phyloP scores from a whole-genome alignment of 202 grass and related monocot species.

The Zizania palustris region DNA sequence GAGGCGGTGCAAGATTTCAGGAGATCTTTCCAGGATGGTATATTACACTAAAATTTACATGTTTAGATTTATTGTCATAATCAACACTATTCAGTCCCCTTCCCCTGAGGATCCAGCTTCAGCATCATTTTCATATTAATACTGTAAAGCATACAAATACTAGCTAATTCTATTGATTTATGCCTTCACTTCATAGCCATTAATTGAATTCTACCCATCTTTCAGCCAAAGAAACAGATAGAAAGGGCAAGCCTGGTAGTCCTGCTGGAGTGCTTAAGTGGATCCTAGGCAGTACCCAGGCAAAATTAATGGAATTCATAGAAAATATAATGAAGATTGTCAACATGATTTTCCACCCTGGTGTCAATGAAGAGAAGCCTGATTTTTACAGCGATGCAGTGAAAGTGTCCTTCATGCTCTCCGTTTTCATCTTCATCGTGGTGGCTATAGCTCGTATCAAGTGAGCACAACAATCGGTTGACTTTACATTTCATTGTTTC shows the following conservation, averaged over 20 bases:
- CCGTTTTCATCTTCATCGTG: slow-evolving; percentile 72
- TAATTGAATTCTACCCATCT: slow-evolving; percentile 6
- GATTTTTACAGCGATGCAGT: slow-evolving; percentile 56
- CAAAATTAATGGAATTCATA: slow-evolving; percentile 58
- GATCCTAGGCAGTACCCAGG: slow-evolving; percentile 58
- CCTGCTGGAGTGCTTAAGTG: slow-evolving; percentile 53
- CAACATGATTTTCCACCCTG: slow-evolving; percentile 54
- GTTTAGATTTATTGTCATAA: slow-evolving; percentile 5
- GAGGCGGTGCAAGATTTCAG: slow-evolving; percentile 86
- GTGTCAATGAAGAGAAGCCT: slow-evolving; percentile 47
- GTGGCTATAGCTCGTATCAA: slow-evolving; percentile 69
- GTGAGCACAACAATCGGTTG: slow-evolving; percentile 75
- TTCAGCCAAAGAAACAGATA: slow-evolving; percentile 42
- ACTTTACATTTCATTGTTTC: slow-evolving; percentile 62
- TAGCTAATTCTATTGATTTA: background rate
- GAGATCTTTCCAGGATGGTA: slow-evolving; percentile 72
- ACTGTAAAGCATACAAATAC: background rate
- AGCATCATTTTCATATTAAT: slow-evolving; percentile 1
- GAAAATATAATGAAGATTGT: slow-evolving; percentile 59
- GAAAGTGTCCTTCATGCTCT: slow-evolving; percentile 69
- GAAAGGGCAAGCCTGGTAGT: slow-evolving; percentile 23
- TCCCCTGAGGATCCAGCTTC: background rate
- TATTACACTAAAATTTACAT: slow-evolving; percentile 20
- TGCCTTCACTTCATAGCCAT: slow-evolving; percentile 1
- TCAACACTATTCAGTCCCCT: no score